phyloP scores from a whole-genome alignment of 169 alveolate species.

The Plasmodium gonderi region DNA sequence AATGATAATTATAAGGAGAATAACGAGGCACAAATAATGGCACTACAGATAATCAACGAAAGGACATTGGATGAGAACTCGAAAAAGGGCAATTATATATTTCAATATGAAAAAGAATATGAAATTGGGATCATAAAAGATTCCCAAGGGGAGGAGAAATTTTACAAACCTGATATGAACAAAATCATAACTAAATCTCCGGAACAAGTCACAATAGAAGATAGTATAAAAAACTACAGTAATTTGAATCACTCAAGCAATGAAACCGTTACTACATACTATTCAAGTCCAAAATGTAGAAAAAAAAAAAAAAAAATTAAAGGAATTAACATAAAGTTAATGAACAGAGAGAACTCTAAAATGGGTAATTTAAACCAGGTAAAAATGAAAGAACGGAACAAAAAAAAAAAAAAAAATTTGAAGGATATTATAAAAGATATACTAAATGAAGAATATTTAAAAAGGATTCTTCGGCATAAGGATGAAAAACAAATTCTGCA shows the following conservation, averaged over 20 bases:
- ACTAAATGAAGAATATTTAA: conserved; percentile 12
- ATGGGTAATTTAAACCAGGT: background rate
- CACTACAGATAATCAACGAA: background rate
- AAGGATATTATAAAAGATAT: conserved; percentile 42
- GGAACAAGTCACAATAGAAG: background rate
- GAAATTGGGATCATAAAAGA: background rate
- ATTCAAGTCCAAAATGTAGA: background rate
- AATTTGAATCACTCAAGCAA: background rate
- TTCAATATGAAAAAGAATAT: background rate
- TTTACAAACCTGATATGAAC: background rate
- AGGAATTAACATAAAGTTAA: background rate
- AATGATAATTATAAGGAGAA: background rate
- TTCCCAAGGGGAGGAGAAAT: background rate
- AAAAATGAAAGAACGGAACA: background rate
- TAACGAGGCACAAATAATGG: background rate
- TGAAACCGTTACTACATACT: background rate
- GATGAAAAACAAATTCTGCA: background rate
- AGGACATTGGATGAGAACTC: background rate
- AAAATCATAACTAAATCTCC: background rate
- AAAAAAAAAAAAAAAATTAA: background rate
- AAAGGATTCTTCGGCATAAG: background rate
- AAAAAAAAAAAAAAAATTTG: background rate
- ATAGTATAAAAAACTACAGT: background rate
- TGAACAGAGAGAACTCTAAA: background rate
- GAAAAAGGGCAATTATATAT: background rate